Evolutionary conservation across 352 stramenopile genomes (phyloP).

Genomic region (Phytophthora colocasiae): DNA sequence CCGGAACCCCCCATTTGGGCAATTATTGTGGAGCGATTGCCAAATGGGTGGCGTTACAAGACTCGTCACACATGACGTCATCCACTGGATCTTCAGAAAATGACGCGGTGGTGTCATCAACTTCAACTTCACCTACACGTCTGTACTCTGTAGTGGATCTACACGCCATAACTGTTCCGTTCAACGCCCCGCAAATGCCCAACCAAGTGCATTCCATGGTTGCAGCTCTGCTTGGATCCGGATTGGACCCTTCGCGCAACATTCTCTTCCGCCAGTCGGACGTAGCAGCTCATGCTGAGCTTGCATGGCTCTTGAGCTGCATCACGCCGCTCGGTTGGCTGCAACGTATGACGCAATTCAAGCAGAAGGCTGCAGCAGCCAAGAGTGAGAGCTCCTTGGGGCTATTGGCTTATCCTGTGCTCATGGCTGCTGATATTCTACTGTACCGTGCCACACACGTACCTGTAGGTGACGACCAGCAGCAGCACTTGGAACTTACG

Average conservation of each 20-base stretch:
- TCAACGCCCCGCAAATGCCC: slow-evolving; percentile 91
- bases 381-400: slow-evolving; percentile 84
- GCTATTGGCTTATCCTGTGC: slow-evolving; percentile 98
- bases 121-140: slow-evolving; percentile 27
- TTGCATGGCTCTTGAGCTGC: slow-evolving; percentile 98
- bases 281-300: slow-evolving; percentile 91
- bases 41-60: slow-evolving; percentile 98
- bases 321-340: slow-evolving; percentile 98
- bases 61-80: slow-evolving; percentile 28
- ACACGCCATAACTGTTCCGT: slow-evolving; percentile 98
- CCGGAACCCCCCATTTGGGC: slow-evolving; percentile 97
- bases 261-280: slow-evolving; percentile 89
- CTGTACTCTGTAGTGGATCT: slow-evolving; percentile 95
- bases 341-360: slow-evolving; percentile 99
- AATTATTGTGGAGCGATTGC: slow-evolving; percentile 99
- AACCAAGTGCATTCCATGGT: slow-evolving; percentile 91
- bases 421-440: slow-evolving; percentile 99
- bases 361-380: slow-evolving; percentile 95
- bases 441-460: slow-evolving; percentile 98
- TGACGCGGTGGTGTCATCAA: slow-evolving; percentile 26
- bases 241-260: slow-evolving; percentile 81
- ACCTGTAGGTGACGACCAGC: slow-evolving; percentile 98
- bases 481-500: slow-evolving; percentile 99
- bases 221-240: slow-evolving; percentile 95
- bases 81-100: slow-evolving; percentile 24